Conservation (phyloP, 495 filamentous ascomycete species). For the Sphaerosporella brunnea region DNA sequence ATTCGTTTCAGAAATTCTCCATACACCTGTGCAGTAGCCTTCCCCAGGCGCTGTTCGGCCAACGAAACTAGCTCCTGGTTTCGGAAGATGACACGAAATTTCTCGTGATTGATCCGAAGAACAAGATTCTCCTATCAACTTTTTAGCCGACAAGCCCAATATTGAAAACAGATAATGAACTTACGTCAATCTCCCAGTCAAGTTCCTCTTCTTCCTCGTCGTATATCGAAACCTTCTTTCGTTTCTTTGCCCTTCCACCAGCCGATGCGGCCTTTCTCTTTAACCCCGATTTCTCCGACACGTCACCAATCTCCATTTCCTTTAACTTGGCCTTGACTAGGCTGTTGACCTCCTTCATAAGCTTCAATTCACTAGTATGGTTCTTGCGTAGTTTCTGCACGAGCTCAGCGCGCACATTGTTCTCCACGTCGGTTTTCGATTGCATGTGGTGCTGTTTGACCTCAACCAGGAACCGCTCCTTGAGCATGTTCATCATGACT, state of each 20-base stretch:
- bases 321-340: slow-evolving; percentile 38
- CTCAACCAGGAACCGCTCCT: slow-evolving; percentile 20
- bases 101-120: slow-evolving; percentile 70
- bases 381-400: slow-evolving; percentile 27
- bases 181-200: slow-evolving; percentile 28
- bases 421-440: slow-evolving; percentile 29
- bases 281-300: slow-evolving; percentile 28
- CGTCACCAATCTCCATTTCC: slow-evolving; percentile 29
- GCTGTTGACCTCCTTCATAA: slow-evolving; percentile 36
- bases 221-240: slow-evolving; percentile 18
- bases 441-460: slow-evolving; percentile 25
- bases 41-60: slow-evolving; percentile 41
- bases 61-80: slow-evolving; percentile 53
- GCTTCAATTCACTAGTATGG: slow-evolving; percentile 37
- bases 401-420: slow-evolving; percentile 28
- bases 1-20: slow-evolving; percentile 48
- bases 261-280: slow-evolving; percentile 35
- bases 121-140: slow-evolving; percentile 35
- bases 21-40: slow-evolving; percentile 56
- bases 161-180: slow-evolving; percentile 11
- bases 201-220: slow-evolving; percentile 22
- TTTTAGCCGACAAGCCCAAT: too few relatives aligned
- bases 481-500: slow-evolving; percentile 23
- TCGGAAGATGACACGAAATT: slow-evolving; percentile 62
- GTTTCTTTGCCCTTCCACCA: slow-evolving; percentile 26